A percentile compares a stretch with the other conserved stretches of the same genome.
These are phyloP conservation scores for Diddensiella transvaalensis DNA, from an alignment of 805 yeast genomes.

Conservation along the genomic window DNA sequence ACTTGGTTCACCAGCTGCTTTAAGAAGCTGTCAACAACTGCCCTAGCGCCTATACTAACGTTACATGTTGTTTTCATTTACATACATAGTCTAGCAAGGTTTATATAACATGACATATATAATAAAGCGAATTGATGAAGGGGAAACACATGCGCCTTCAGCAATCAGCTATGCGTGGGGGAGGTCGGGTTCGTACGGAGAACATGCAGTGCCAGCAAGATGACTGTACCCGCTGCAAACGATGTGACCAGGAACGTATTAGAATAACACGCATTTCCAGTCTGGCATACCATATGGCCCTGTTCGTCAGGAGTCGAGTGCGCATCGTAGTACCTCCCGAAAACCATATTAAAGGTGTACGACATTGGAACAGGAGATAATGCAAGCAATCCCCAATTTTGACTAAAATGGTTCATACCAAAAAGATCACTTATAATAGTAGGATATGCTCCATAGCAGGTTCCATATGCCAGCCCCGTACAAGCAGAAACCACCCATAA, in stretches of 20 bases:
- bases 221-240: slow-evolving; percentile 13
- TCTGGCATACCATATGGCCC: slow-evolving; percentile 14
- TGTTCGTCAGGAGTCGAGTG: slow-evolving; percentile 29
- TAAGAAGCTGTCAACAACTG: too few relatives aligned
- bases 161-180: too few relatives aligned
- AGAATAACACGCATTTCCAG: slow-evolving; percentile 24
- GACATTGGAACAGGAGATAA: slow-evolving; percentile 64
- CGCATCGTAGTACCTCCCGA: slow-evolving; percentile 62
- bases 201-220: slow-evolving; percentile 9
- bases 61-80: too few relatives aligned
- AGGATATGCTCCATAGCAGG: slow-evolving; percentile 68
- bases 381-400: slow-evolving; percentile 70
- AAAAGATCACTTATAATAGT: slow-evolving; percentile 71
- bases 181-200: too few relatives aligned
- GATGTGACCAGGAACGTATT: slow-evolving; percentile 21
- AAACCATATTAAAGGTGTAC: slow-evolving; percentile 54
- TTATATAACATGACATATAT: too few relatives aligned
- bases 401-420: slow-evolving; percentile 64
- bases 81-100: too few relatives aligned
- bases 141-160: too few relatives aligned
- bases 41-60: too few relatives aligned
- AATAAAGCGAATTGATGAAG: too few relatives aligned
- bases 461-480: slow-evolving; percentile 70
- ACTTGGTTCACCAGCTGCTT: too few relatives aligned
- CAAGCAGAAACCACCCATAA: slow-evolving; percentile 53